phyloP scores from a whole-genome alignment of 176 grass and related monocot genomes.

The Pontederia crassipes region DNA sequence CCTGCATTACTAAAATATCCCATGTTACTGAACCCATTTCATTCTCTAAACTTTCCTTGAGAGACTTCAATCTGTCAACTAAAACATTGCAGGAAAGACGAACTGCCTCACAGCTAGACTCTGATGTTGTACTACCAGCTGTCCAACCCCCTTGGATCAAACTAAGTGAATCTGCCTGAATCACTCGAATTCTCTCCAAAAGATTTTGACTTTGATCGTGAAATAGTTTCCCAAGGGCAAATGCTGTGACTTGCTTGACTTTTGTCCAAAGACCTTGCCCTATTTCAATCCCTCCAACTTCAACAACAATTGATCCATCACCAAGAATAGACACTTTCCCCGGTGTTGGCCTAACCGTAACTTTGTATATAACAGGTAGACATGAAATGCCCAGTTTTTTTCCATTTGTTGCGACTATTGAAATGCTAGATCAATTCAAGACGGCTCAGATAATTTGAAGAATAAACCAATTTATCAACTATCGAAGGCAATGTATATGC shows the following conservation, averaged over 20 bases:
- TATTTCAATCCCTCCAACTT: slow-evolving; percentile 70
- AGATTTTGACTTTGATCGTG: slow-evolving; percentile 29
- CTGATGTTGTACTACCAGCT: slow-evolving; percentile 64
- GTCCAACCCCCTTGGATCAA: slow-evolving; percentile 63
- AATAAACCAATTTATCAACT: slow-evolving; percentile 27
- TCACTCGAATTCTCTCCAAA: slow-evolving; percentile 49
- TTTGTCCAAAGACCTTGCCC: slow-evolving; percentile 85
- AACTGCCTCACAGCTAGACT: slow-evolving; percentile 61
- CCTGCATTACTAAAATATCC: slow-evolving; percentile 45
- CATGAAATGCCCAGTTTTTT: slow-evolving; percentile 48
- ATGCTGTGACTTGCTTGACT: slow-evolving; percentile 69
- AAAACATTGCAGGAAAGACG: slow-evolving; percentile 29
- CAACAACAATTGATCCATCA: slow-evolving; percentile 70
- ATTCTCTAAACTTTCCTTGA: slow-evolving; percentile 47
- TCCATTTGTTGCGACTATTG: slow-evolving; percentile 47
- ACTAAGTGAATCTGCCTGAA: slow-evolving; percentile 61
- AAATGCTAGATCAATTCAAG: slow-evolving; percentile 26
- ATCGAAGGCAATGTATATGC: slow-evolving; percentile 54
- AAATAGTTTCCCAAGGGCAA: slow-evolving; percentile 37
- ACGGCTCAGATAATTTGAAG: slow-evolving; percentile 28
- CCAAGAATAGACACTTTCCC: slow-evolving; percentile 73
- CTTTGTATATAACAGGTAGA: slow-evolving; percentile 35
- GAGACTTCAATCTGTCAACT: slow-evolving; percentile 45
- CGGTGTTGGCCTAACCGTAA: slow-evolving; percentile 17
- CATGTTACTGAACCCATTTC: slow-evolving; percentile 34